Conservation (phyloP, 1,284 basidiomycete genomes). For the Irpex lacteus region DNA sequence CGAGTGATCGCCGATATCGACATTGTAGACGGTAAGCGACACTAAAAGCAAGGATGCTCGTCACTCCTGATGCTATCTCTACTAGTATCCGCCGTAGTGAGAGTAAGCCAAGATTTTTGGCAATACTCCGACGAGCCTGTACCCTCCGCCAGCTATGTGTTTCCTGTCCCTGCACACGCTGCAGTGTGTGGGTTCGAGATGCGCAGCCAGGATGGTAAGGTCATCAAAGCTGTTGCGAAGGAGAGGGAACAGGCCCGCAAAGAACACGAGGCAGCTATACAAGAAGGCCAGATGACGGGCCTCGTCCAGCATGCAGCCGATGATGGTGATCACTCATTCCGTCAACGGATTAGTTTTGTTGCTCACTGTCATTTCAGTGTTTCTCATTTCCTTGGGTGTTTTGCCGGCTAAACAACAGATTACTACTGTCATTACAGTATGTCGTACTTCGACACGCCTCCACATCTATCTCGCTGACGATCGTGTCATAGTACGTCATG, state of each 20-base stretch:
- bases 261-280: slow-evolving; percentile 41
- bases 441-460: slow-evolving; percentile 15
- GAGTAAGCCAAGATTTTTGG: slow-evolving; percentile 36
- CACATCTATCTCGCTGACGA: neutral
- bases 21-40: slow-evolving; percentile 6
- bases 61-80: too few relatives aligned
- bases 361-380: slow-evolving; percentile 35
- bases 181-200: slow-evolving; percentile 51
- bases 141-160: neutral
- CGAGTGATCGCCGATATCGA: neutral
- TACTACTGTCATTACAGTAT: slow-evolving; percentile 40
- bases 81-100: slow-evolving; percentile 48
- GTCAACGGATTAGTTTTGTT: neutral
- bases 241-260: slow-evolving; percentile 44
- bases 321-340: slow-evolving; percentile 36
- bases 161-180: slow-evolving; percentile 42
- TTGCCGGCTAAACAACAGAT: slow-evolving; percentile 41
- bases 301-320: slow-evolving; percentile 49
- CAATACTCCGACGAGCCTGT: slow-evolving; percentile 2
- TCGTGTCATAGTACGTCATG: slow-evolving; percentile 32
- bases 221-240: slow-evolving; percentile 45
- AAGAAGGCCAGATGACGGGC: slow-evolving; percentile 39
- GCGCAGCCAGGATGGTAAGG: slow-evolving; percentile 35
- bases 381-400: slow-evolving; percentile 54
- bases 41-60: too few relatives aligned